Conservation (phyloP, 768 basidiomycete genomes). For the Lactifluus volemus region DNA sequence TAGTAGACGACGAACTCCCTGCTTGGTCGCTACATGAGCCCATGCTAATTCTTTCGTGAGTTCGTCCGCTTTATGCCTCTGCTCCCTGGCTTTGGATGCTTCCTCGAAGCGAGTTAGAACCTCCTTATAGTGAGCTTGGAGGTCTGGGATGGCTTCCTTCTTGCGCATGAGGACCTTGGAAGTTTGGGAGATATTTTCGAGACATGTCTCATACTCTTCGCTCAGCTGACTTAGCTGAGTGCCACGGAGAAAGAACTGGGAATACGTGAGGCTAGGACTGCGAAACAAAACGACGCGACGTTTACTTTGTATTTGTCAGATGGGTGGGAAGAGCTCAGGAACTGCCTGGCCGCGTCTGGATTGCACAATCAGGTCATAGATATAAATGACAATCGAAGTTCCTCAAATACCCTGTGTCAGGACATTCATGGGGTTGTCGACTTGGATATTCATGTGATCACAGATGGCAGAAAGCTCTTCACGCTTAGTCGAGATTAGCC, state of each 20-base stretch:
- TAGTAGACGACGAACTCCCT: slow-evolving; percentile 37
- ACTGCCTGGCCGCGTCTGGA: slow-evolving; percentile 37
- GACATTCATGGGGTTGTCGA: slow-evolving; percentile 94
- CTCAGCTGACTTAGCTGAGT: slow-evolving; percentile 85
- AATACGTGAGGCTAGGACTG: slow-evolving; percentile 4
- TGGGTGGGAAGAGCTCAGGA: slow-evolving; percentile 74
- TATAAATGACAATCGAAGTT: not conserved
- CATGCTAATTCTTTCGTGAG: slow-evolving; percentile 80
- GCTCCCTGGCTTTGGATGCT: slow-evolving; percentile 64
- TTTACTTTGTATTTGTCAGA: slow-evolving; percentile 83
- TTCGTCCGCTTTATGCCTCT: slow-evolving; percentile 56
- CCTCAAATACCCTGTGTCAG: slow-evolving; percentile 62
- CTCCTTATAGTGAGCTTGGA: slow-evolving; percentile 49
- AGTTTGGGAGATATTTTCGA: slow-evolving; percentile 64
- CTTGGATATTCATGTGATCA: slow-evolving; percentile 94
- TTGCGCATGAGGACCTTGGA: slow-evolving; percentile 59
- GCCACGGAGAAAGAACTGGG: slow-evolving; percentile 87
- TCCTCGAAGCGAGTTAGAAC: slow-evolving; percentile 56
- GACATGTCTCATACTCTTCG: slow-evolving; percentile 75
- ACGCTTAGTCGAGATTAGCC: slow-evolving; percentile 62
- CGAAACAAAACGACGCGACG: not conserved
- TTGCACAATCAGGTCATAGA: not conserved
- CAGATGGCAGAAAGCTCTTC: slow-evolving; percentile 84
- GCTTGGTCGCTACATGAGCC: slow-evolving; percentile 71
- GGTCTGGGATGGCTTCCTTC: slow-evolving; percentile 69